Evolutionary conservation across 176 grass and related monocot genomes (phyloP), one percentile per base, ranked within the genome.

Genomic region (Themeda triandra): DNA sequence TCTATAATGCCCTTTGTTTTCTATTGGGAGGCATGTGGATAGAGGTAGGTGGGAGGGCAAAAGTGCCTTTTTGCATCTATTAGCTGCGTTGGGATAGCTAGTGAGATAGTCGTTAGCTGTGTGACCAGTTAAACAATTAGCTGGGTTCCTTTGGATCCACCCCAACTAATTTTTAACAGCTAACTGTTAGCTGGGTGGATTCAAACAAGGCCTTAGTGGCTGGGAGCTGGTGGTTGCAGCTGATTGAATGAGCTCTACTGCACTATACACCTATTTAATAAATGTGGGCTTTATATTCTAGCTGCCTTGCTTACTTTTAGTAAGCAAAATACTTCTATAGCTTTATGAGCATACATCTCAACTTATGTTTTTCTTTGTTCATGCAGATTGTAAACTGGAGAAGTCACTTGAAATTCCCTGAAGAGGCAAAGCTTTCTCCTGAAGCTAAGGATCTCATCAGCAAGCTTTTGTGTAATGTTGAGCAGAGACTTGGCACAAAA

Each of bases 381-480:
- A 48, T 89, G 42, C 58, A 99, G 96, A 99, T 99, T 91, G 93
- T 99, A 28, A 95, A 99, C 69, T 99, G 96, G 96, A 94, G 96
- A 90, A 95, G 85, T 78, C 84, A 99, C 70, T 86, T 99, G 59
- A 99, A 99, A 84, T 96, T 99, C 48, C 96, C 96, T 84, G 93
- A 99, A 85, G 96, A 99, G 36, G 91, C 96, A 39, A 99, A 94
- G 79, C 89, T 98, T 88, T 92, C 91, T 42, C 70, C 88, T 75
- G 92, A 97, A 88, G 92, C 94, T 79, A 97, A 97, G 85, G 92
- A 94, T 94, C 89, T 97, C 75, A 97, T 97, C 49, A 85, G 92
- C 86, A 94, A 90, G 81, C 94, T 97, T 85, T 70, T 97, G 70
- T 97, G 94, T 86, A 97, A 97, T 87, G 94, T 97, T 82, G 94